Conservation (phyloP, 2,329 filamentous ascomycete genomes). For the Pyrenophora graminea region DNA sequence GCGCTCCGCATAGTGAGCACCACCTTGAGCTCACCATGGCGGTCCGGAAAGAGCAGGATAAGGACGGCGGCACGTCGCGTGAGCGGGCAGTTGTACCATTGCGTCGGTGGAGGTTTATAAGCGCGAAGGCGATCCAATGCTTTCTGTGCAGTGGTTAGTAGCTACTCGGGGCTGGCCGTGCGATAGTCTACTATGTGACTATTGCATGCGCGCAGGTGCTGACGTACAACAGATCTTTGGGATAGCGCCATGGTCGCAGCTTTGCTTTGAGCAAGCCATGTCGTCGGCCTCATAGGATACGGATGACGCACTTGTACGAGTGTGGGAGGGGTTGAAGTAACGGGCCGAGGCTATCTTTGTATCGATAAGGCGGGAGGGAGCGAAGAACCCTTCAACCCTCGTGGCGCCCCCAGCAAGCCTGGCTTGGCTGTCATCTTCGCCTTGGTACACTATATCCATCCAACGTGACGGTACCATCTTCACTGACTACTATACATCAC, state of each 20-base stretch:
- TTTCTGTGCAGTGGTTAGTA: conserved; percentile 33
- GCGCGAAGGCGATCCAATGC: conserved; percentile 61
- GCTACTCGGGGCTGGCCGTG: neutral
- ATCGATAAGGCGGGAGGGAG: conserved; percentile 1
- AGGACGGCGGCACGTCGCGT: conserved; percentile 81
- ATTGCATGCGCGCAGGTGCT: neutral
- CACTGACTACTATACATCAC: neutral
- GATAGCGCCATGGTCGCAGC: conserved; percentile 38
- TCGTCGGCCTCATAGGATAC: conserved; percentile 28
- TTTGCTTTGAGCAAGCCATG: conserved; percentile 40
- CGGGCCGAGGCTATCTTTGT: conserved; percentile 29
- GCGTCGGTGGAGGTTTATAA: conserved; percentile 62
- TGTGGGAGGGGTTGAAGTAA: conserved; percentile 29
- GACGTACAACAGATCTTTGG: conserved; percentile 35
- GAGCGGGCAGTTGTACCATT: conserved; percentile 61
- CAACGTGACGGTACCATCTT: too few species aligned
- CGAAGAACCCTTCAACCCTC: conserved; percentile 5
- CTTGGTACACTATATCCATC: neutral
- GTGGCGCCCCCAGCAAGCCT: conserved; percentile 5
- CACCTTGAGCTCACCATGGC: conserved; percentile 72
- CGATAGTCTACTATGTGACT: too few species aligned
- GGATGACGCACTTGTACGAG: conserved; percentile 10
- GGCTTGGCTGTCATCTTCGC: neutral
- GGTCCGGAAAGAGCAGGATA: conserved; percentile 84
- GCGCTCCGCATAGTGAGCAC: conserved; percentile 66